Evolutionary conservation across 306 rosid genomes (phyloP).

Genomic region (Malus sylvestris): DNA sequence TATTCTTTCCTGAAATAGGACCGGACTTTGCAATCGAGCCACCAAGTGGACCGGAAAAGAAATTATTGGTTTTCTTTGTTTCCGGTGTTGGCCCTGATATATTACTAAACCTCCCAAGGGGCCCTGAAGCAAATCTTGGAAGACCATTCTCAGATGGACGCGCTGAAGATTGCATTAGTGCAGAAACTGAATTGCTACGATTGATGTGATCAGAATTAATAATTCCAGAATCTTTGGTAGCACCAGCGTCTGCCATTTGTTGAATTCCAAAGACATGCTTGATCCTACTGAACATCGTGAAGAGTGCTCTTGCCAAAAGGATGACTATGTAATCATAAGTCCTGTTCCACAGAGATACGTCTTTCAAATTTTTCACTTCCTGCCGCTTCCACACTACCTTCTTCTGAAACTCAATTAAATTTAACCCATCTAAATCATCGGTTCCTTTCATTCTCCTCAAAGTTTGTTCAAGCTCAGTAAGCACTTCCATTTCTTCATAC

Average conservation of each 20-base stretch:
- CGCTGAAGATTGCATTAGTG: conserved; percentile 54
- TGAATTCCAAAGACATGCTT: conserved; percentile 63
- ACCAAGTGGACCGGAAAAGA: conserved; percentile 69
- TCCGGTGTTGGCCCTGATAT: conserved; percentile 35
- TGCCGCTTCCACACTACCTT: conserved; percentile 70
- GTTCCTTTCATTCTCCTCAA: conserved; percentile 65
- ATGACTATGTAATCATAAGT: conserved; percentile 67
- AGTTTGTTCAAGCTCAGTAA: conserved; percentile 82
- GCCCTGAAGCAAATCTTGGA: conserved; percentile 84
- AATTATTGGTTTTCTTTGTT: conserved; percentile 32
- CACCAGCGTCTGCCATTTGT: conserved; percentile 37
- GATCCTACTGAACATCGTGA: conserved; percentile 69
- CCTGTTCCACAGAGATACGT: conserved; percentile 73
- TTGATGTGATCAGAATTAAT: conserved; percentile 39
- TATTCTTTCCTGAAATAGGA: conserved; percentile 38
- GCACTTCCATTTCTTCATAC: conserved; percentile 92
- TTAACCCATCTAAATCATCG: conserved; percentile 36
- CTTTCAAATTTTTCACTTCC: conserved; percentile 70
- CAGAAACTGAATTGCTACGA: conserved; percentile 70
- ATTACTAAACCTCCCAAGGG: conserved; percentile 47
- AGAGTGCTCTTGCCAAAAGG: conserved; percentile 67
- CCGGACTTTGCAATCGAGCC: conserved; percentile 54
- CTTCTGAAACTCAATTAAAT: conserved; percentile 65
- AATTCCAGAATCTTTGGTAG: conserved; percentile 30
- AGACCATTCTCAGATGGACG: conserved; percentile 38